Base-by-base conservation (phyloP, 148 eudicot genomes). In the Vaccinium vitisidaea region DNA sequence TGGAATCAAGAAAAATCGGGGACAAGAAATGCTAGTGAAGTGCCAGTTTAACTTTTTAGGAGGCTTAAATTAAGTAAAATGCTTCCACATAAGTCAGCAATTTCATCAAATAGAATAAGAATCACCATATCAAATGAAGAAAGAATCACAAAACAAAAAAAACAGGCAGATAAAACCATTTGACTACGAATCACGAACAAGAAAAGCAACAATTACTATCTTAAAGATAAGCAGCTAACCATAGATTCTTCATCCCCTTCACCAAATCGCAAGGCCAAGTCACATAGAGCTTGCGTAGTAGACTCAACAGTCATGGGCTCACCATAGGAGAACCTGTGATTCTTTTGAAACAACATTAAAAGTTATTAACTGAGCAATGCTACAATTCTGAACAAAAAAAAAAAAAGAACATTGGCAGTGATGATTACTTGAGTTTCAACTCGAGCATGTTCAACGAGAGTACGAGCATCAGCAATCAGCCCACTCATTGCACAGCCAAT, bases 401-500 rank as follows among this genome's bases (percentile, higher is more conserved):
- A 83, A 75, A 70, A 55, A n/a, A 54, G 19, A 13, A 36, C 23
- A 50, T 77, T 30, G 76, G 36, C 48, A 79, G 18, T 25, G 84
- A 80, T 59, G 14, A 32, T 80, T 89, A 97, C 99, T 94, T 97
- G 99, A 79, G 99, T 97, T 87, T 97, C 98, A 74, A 97, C 98
- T 70, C 99, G 92, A 77, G 99, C 99, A 91, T 95, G 99, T 84
- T 97, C 99, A 88, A 97, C 99, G 82, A 97, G 95, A 21, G 99
- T 97, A 27, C 99, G 96, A 80, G 99, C 99, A 97, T 95, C 98
- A 83, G 99, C 99, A 87, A 95, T 97, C 85, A 97, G 86, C 83
- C 99, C 99, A 91, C 98, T 97, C 99, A 97, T 97, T 76, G 99
- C 99, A 91, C 99, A 97, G 30, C 99, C 99, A 82, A 95, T 93